Conservation (phyloP, 208 protist species). For the Trypanosomatidae sp. region DNA sequence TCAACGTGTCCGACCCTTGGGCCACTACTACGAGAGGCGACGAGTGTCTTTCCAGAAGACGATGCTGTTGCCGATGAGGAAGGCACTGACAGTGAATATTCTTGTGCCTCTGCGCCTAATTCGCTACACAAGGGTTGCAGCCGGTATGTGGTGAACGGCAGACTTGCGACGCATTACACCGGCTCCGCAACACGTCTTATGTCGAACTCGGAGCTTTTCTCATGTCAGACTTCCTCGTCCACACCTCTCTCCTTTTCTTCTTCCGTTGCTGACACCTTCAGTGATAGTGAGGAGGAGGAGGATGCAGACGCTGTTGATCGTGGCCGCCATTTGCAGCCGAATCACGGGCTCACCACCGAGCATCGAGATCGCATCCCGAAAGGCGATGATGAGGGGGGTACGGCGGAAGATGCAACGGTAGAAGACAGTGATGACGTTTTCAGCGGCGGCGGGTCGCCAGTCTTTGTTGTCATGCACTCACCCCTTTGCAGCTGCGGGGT, state of each 20-base stretch:
- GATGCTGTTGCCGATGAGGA: neutral
- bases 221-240: neutral
- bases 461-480: conserved; percentile 51
- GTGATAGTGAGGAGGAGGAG: neutral
- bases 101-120: neutral
- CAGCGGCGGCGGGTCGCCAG: conserved; percentile 10
- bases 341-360: neutral
- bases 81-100: neutral
- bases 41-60: neutral
- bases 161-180: neutral
- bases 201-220: neutral
- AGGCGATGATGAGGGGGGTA: neutral
- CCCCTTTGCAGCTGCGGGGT: conserved; percentile 40
- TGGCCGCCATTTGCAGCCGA: neutral
- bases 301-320: neutral
- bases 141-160: neutral
- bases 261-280: neutral
- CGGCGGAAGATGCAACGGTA: conserved; percentile 27
- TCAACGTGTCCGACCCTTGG: neutral
- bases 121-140: neutral
- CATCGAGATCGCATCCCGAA: neutral
- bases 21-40: neutral
- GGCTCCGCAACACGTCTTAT: neutral
- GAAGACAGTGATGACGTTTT: neutral
- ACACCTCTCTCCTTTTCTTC: neutral